Evolutionary conservation across 1,139 yeast species (phyloP).

Genomic region (Candida sanyaensis): DNA sequence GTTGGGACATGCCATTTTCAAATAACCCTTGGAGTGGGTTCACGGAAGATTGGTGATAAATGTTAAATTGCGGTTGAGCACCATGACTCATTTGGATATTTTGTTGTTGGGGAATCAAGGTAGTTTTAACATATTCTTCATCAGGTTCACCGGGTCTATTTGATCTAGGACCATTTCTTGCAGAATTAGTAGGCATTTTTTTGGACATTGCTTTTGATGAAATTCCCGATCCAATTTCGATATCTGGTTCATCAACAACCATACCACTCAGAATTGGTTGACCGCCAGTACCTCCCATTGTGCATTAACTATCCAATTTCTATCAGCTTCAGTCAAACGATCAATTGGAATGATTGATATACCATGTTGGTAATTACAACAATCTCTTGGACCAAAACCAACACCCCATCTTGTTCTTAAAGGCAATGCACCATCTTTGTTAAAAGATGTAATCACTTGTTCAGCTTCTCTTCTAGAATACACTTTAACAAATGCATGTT

Average conservation of each 20-base stretch:
- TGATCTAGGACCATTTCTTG: slow-evolving; percentile 83
- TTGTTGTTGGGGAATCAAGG: slow-evolving; percentile 30
- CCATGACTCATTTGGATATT: slow-evolving; percentile 25
- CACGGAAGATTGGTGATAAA: slow-evolving; percentile 37
- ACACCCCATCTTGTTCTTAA: slow-evolving; percentile 97
- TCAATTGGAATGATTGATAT: slow-evolving; percentile 82
- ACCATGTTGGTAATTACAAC: slow-evolving; percentile 94
- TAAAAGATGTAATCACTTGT: slow-evolving; percentile 60
- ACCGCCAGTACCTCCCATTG: slow-evolving; percentile 98
- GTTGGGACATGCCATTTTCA: slow-evolving; percentile 19
- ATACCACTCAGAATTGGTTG: slow-evolving; percentile 78
- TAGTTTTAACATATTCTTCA: slow-evolving; percentile 45
- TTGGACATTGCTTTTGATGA: slow-evolving; percentile 90
- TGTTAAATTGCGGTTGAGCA: slow-evolving; percentile 37
- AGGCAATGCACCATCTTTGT: slow-evolving; percentile 50
- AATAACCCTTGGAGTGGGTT: slow-evolving; percentile 58
- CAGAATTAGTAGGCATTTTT: slow-evolving; percentile 86
- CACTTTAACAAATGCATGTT: slow-evolving; percentile 96
- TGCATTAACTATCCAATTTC: slow-evolving; percentile 83
- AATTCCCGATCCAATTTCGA: slow-evolving; percentile 92
- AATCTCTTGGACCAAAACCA: slow-evolving; percentile 98
- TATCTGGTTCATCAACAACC: slow-evolving; percentile 95
- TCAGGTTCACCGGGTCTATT: slow-evolving; percentile 65
- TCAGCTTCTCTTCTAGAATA: slow-evolving; percentile 95
- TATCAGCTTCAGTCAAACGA: slow-evolving; percentile 92